These are phyloP conservation scores for Lomentospora prolificans DNA, from an alignment of 2,329 filamentous ascomycete species.

Conservation along the genomic window DNA sequence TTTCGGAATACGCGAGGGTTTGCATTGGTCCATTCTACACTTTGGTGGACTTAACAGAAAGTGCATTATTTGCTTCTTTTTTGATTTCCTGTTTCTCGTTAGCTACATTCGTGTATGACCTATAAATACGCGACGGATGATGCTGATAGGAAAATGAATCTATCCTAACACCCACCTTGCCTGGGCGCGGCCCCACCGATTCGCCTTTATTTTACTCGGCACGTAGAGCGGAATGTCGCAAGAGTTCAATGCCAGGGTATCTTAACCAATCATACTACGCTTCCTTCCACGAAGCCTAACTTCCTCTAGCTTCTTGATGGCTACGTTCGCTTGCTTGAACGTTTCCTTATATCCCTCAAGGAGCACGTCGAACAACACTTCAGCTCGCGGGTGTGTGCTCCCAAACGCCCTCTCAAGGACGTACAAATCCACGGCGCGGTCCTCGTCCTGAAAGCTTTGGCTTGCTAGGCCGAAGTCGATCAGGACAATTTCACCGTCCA, in stretches of 20 bases:
- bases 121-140: background rate
- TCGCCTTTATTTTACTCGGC: too few relatives aligned
- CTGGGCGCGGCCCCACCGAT: too few relatives aligned
- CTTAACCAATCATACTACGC: constrained; percentile 85
- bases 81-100: background rate
- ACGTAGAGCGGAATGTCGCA: too few relatives aligned
- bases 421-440: constrained; percentile 91
- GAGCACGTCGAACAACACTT: constrained; percentile 64
- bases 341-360: constrained; percentile 63
- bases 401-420: constrained; percentile 91
- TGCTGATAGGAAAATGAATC: background rate
- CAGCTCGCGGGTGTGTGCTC: constrained; percentile 83
- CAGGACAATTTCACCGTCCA: constrained; percentile 70
- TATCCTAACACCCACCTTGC: too few relatives aligned
- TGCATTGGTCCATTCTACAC: background rate
- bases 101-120: background rate
- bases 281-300: constrained; percentile 91
- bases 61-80: background rate
- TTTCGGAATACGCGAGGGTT: background rate
- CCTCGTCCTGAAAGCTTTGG: constrained; percentile 76
- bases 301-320: constrained; percentile 77
- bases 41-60: background rate
- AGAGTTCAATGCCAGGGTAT: too few relatives aligned
- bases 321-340: constrained; percentile 65
- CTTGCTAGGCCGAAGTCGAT: constrained; percentile 92